These are phyloP conservation scores for Herpetospermum pedunculosum DNA, from an alignment of 306 rosid species.

Conservation along the genomic window DNA sequence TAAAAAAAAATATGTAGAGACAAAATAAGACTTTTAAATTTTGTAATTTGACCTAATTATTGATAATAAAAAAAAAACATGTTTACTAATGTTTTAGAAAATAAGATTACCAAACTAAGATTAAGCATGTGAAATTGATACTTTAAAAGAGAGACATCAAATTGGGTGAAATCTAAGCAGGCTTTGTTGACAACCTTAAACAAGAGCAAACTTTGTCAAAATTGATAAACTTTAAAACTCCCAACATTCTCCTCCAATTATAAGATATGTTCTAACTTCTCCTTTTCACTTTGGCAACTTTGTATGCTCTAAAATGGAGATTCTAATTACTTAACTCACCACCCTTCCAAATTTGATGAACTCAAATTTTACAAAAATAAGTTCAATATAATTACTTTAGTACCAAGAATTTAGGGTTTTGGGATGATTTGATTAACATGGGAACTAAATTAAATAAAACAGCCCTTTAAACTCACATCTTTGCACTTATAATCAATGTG, in stretches of 20 bases:
- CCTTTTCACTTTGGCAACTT: neutral
- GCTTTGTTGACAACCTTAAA: neutral
- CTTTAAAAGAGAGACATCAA: neutral
- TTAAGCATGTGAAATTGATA: neutral
- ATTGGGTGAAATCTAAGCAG: neutral
- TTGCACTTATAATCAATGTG: neutral
- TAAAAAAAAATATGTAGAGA: no score
- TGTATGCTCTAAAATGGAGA: slow-evolving; percentile 8
- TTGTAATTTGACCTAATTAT: neutral
- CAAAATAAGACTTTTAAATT: no score
- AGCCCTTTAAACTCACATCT: neutral
- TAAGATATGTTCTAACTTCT: neutral
- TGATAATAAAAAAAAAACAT: neutral
- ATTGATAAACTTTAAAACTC: neutral
- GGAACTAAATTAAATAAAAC: neutral
- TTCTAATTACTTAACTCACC: neutral
- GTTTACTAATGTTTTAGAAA: neutral
- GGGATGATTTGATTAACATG: neutral
- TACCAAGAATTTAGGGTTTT: neutral
- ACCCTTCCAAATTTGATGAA: neutral
- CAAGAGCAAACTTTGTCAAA: neutral
- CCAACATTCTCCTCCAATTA: neutral
- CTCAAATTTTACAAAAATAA: neutral
- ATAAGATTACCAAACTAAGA: neutral
- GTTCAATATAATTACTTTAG: neutral